Evolutionary conservation across 1,284 basidiomycete genomes (phyloP).

Genomic region (Ganoderma sinense): DNA sequence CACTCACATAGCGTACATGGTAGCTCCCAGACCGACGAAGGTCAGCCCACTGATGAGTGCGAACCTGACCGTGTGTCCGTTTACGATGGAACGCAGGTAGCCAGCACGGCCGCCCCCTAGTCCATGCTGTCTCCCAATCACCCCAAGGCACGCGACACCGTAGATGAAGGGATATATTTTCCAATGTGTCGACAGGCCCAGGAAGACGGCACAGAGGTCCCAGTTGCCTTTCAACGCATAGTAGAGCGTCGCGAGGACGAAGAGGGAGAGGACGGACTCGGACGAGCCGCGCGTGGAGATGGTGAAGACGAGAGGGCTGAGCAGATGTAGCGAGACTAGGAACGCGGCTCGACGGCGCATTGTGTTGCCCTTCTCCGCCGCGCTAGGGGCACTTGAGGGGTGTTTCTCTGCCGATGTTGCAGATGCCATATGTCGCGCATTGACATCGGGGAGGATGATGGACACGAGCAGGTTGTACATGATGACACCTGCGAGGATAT

Average conservation of each 20-base stretch:
- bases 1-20: constrained; percentile 83
- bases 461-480: constrained; percentile 75
- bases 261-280: constrained; percentile 85
- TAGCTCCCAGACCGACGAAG: constrained; percentile 70
- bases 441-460: constrained; percentile 47
- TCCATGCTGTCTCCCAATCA: constrained; percentile 53
- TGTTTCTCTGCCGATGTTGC: neutral
- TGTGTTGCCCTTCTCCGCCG: constrained; percentile 1
- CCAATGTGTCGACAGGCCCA: constrained; percentile 90
- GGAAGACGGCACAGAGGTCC: constrained; percentile 69
- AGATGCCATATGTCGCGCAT: neutral
- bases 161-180: constrained; percentile 97
- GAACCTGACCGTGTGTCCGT: constrained; percentile 71
- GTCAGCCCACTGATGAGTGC: constrained; percentile 70
- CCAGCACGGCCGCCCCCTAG: constrained; percentile 36
- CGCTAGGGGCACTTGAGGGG: neutral
- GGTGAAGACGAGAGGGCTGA: constrained; percentile 95
- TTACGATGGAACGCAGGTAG: constrained; percentile 56
- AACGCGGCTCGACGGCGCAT: constrained; percentile 50
- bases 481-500: constrained; percentile 83
- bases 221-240: constrained; percentile 60
- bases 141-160: constrained; percentile 77
- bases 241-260: constrained; percentile 83
- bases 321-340: constrained; percentile 74
- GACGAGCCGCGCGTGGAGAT: constrained; percentile 97